A percentile compares a stretch with the other conserved stretches of the same genome.
phyloP scores from a whole-genome alignment of 345 rosid genomes.

The Rhizophora apiculata region DNA sequence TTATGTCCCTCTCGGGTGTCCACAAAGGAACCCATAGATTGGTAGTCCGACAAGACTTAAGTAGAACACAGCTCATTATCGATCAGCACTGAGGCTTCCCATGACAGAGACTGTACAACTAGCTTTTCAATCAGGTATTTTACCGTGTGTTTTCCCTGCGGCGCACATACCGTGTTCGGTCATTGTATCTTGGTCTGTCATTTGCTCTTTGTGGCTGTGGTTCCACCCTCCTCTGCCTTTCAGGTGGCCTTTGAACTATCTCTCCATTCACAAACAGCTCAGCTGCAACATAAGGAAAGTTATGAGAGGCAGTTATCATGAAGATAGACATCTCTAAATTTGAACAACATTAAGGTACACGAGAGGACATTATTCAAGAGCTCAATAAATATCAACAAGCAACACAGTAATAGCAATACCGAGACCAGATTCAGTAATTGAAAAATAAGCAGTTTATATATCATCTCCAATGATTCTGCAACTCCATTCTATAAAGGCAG shows the following conservation, averaged over 20 bases:
- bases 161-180: slow-evolving; percentile 83
- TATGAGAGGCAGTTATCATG: neutral
- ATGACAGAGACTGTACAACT: slow-evolving; percentile 24
- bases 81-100: neutral
- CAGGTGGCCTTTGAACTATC: slow-evolving; percentile 91
- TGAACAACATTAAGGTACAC: neutral
- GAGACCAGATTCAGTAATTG: too few species aligned
- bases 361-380: neutral
- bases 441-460: slow-evolving; percentile 6
- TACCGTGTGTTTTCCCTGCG: slow-evolving; percentile 70
- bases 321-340: neutral
- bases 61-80: too few species aligned
- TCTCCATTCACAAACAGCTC: slow-evolving; percentile 94
- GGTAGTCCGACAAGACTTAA: too few species aligned
- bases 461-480: slow-evolving; percentile 37
- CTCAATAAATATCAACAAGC: neutral
- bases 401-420: too few species aligned
- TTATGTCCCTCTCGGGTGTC: too few species aligned
- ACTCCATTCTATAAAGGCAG: slow-evolving; percentile 6
- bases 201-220: slow-evolving; percentile 94
- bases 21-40: too few species aligned
- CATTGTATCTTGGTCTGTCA: slow-evolving; percentile 98
- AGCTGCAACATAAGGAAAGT: slow-evolving; percentile 48
- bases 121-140: slow-evolving; percentile 11
- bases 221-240: slow-evolving; percentile 89